These are phyloP conservation scores for Trichoderma parareesei DNA, from an alignment of 495 filamentous ascomycete genomes.

Conservation along the genomic window DNA sequence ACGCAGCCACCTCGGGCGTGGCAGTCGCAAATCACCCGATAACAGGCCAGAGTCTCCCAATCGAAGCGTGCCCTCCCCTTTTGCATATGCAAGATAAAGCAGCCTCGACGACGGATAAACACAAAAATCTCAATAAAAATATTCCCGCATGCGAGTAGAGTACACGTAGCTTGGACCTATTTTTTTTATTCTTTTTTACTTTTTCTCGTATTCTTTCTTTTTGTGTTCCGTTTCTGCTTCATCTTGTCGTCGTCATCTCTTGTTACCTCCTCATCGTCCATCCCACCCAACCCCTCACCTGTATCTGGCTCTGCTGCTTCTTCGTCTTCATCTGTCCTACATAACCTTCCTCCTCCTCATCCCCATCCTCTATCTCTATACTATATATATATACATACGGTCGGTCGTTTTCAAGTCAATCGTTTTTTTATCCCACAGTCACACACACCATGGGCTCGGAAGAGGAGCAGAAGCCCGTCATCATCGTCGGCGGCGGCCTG, in stretches of 20 bases:
- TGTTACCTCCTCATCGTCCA: too few species aligned
- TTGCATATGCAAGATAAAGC: not conserved
- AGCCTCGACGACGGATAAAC: not conserved
- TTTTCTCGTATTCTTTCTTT: too few species aligned
- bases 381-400: too few species aligned
- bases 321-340: not conserved
- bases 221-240: not conserved
- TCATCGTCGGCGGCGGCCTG: conserved; percentile 43
- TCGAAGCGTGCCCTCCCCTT: not conserved
- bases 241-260: too few species aligned
- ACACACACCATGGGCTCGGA: conserved; percentile 3
- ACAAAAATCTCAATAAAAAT: not conserved
- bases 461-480: conserved; percentile 28
- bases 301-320: not conserved
- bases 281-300: too few species aligned
- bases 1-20: not conserved
- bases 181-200: too few species aligned
- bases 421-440: not conserved
- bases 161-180: not conserved
- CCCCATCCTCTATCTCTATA: not conserved
- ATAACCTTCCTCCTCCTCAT: not conserved
- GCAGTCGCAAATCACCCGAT: conserved; percentile 1
- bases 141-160: not conserved
- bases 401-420: too few species aligned
- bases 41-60: not conserved